These are phyloP conservation scores for Achaetomiella virescens DNA, from an alignment of 495 filamentous ascomycete species.

Conservation along the genomic window DNA sequence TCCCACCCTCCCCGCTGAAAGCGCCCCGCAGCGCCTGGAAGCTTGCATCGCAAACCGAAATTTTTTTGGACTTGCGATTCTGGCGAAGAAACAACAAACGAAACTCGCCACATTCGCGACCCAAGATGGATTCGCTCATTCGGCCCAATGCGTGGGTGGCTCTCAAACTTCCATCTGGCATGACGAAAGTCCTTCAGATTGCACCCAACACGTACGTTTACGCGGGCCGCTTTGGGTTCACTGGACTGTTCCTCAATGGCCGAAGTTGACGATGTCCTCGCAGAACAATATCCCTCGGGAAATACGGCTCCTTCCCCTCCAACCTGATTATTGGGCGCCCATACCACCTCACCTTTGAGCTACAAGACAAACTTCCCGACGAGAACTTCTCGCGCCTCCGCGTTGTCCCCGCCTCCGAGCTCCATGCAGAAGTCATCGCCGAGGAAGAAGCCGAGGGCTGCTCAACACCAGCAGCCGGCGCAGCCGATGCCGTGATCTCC, in stretches of 20 bases:
- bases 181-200: conserved; percentile 56
- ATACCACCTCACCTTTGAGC: conserved; percentile 84
- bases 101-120: not conserved
- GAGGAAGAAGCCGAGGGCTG: conserved; percentile 40
- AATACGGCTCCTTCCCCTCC: conserved; percentile 80
- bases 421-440: conserved; percentile 72
- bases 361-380: conserved; percentile 60
- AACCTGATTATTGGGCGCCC: conserved; percentile 84
- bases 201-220: conserved; percentile 69
- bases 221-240: not conserved
- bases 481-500: conserved; percentile 28
- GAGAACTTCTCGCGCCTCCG: conserved; percentile 57
- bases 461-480: conserved; percentile 28
- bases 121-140: conserved; percentile 45
- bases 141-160: conserved; percentile 58
- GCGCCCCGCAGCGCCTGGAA: conserved; percentile 5
- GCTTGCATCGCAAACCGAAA: not conserved
- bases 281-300: conserved; percentile 78
- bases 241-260: not conserved
- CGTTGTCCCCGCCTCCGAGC: conserved; percentile 71
- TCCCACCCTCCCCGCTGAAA: conserved; percentile 1
- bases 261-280: not conserved
- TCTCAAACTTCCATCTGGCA: conserved; percentile 62
- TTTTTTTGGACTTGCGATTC: conserved; percentile 10
- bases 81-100: not conserved